These are phyloP conservation scores for Podosphaera xanthii DNA, from an alignment of 2,329 filamentous ascomycete species.

Conservation along the genomic window DNA sequence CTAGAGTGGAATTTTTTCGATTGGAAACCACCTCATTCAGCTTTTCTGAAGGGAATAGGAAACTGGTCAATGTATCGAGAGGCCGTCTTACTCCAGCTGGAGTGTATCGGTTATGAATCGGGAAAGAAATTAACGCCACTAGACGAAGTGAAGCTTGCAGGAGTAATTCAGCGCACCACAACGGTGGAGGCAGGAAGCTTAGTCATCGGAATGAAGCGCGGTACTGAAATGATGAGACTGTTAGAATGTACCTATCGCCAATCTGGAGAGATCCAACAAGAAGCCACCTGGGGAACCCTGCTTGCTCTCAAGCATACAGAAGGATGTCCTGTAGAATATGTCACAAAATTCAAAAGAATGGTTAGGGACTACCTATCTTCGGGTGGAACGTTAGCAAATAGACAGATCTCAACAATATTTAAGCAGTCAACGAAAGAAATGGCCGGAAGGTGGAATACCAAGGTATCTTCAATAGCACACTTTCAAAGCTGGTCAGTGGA, in stretches of 20 bases:
- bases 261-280: not conserved
- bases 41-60: not conserved
- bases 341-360: not conserved
- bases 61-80: not conserved
- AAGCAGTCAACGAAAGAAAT: not conserved
- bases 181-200: not conserved
- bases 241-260: not conserved
- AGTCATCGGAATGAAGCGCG: not conserved
- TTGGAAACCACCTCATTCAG: not conserved
- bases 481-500: not conserved
- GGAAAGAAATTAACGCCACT: not conserved
- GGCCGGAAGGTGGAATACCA: not conserved
- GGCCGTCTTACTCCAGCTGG: not conserved
- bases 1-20: not conserved
- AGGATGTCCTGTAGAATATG: not conserved
- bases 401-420: not conserved
- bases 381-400: not conserved
- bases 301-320: not conserved
- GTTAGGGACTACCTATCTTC: not conserved
- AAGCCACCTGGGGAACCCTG: not conserved
- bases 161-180: not conserved
- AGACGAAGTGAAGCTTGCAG: not conserved
- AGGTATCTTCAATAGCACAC: not conserved
- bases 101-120: not conserved
- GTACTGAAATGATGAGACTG: not conserved